These are phyloP conservation scores for Allium cepa DNA, from an alignment of 106 monocot genomes.

Conservation along the genomic window DNA sequence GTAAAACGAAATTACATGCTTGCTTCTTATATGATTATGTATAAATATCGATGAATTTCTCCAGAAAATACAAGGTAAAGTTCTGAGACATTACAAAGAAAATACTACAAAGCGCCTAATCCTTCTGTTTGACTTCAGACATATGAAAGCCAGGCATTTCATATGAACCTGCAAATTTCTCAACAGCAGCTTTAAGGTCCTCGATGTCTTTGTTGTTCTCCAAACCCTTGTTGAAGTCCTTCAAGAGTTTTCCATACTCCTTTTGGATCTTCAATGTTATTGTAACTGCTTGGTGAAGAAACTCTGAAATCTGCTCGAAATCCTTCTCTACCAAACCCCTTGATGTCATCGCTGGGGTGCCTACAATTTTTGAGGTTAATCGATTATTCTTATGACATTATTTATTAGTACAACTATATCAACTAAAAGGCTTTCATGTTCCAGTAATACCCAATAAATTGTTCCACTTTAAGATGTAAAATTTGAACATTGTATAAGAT, in stretches of 20 bases:
- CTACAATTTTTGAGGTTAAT: conserved; percentile 15
- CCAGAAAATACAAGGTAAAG: too few relatives aligned
- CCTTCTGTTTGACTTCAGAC: conserved; percentile 57
- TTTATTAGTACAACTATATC: too few relatives aligned
- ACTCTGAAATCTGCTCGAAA: conserved; percentile 88
- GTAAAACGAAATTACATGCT: too few relatives aligned
- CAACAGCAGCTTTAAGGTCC: conserved; percentile 57
- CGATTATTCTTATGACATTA: too few relatives aligned
- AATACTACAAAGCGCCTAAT: conserved; percentile 13
- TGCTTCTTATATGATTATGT: too few relatives aligned
- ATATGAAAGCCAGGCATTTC: conserved; percentile 88
- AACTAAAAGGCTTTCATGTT: too few relatives aligned
- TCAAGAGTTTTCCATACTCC: conserved; percentile 82
- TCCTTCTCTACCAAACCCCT: conserved; percentile 91
- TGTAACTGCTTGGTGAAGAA: conserved; percentile 82
- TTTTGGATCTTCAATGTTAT: conserved; percentile 73
- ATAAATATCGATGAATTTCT: too few relatives aligned
- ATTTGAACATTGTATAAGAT: too few relatives aligned
- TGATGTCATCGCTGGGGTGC: conserved; percentile 91
- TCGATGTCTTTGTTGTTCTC: conserved; percentile 83
- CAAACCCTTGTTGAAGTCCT: conserved; percentile 90
- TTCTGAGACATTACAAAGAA: too few relatives aligned
- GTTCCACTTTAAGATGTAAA: too few relatives aligned
- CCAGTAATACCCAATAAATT: too few relatives aligned
- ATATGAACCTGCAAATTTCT: conserved; percentile 66